A percentile compares a stretch with the other conserved stretches of the same genome.
These are phyloP conservation scores for Harringtonia lauricola DNA, from an alignment of 2,329 filamentous ascomycete species.

Conservation along the genomic window DNA sequence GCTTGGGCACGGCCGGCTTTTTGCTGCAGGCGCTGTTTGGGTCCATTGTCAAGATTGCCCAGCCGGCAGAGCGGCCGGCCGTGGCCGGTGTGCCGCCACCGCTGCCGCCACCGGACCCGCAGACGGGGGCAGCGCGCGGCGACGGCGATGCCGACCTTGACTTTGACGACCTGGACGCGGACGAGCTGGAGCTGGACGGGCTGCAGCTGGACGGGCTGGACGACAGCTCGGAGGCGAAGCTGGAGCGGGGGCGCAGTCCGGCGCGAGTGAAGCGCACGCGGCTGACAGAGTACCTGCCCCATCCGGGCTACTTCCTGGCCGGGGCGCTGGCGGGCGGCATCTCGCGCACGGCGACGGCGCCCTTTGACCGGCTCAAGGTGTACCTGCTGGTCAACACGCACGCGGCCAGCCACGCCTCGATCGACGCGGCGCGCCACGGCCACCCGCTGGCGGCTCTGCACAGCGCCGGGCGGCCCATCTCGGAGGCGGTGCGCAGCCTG, in stretches of 20 bases:
- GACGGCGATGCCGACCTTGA: neutral
- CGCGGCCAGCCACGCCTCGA: slow-evolving; percentile 43
- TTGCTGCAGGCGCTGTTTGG: slow-evolving; percentile 66
- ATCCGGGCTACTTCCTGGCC: slow-evolving; percentile 96
- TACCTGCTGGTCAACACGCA: slow-evolving; percentile 89
- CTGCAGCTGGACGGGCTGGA: neutral
- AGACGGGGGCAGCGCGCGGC: too few species aligned
- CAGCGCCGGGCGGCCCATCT: slow-evolving; percentile 57
- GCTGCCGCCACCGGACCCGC: too few species aligned
- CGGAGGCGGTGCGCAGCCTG: slow-evolving; percentile 63
- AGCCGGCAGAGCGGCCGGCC: slow-evolving; percentile 12
- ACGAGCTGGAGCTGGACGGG: neutral
- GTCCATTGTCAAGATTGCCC: slow-evolving; percentile 58
- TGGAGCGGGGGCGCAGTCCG: slow-evolving; percentile 1
- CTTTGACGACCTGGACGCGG: slow-evolving; percentile 1
- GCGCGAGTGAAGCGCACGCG: neutral
- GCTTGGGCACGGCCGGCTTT: slow-evolving; percentile 77
- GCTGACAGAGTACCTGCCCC: slow-evolving; percentile 61
- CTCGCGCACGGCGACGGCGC: slow-evolving; percentile 89
- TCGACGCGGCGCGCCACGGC: slow-evolving; percentile 60
- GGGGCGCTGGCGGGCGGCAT: slow-evolving; percentile 90
- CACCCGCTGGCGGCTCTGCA: slow-evolving; percentile 52
- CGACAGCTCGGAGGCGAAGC: slow-evolving; percentile 3
- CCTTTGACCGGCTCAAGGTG: slow-evolving; percentile 92
- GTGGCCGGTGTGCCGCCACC: too few species aligned